Evolutionary conservation across 108 stramenopile species (phyloP).

Genomic region (Chaetoceros muelleri): DNA sequence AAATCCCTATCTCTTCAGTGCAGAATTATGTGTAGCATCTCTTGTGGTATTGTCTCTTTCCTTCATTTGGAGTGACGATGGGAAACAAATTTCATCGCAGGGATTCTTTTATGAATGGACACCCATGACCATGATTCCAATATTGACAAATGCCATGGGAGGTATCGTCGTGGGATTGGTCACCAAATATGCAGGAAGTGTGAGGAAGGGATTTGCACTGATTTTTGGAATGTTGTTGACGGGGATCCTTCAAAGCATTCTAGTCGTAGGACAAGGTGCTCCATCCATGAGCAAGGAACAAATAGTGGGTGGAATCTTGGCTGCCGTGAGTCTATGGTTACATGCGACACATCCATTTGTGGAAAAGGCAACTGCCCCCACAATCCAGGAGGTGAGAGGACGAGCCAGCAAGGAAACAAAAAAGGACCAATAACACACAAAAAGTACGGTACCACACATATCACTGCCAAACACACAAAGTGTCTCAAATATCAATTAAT

Average conservation of each 20-base stretch:
- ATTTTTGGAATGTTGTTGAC: conserved; percentile 78
- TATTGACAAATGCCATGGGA: conserved; percentile 76
- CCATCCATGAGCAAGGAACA: conserved; percentile 43
- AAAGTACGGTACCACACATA: too few species aligned
- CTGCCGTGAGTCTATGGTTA: conserved; percentile 68
- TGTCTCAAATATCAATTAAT: background rate
- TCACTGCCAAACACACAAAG: too few species aligned
- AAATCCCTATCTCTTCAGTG: conserved; percentile 78
- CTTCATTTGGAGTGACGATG: conserved; percentile 41
- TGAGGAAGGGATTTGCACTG: conserved; percentile 83
- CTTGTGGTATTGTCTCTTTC: conserved; percentile 34
- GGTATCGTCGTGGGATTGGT: conserved; percentile 92
- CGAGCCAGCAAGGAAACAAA: too few species aligned
- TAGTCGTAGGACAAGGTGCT: conserved; percentile 12
- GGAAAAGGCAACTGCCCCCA: too few species aligned
- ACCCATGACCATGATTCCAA: conserved; percentile 57
- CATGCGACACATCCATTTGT: conserved; percentile 61
- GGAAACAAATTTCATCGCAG: conserved; percentile 32
- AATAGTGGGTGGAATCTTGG: conserved; percentile 54
- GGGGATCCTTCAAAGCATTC: conserved; percentile 48
- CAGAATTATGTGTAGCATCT: conserved; percentile 72
- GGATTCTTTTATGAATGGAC: conserved; percentile 82
- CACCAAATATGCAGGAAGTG: conserved; percentile 85
- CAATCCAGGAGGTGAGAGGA: too few species aligned
- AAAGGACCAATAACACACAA: too few species aligned